Percentiles rank a stretch among this genome's conserved stretches.
These are phyloP conservation scores for Blastobotrys capitulatus DNA, from an alignment of 1,139 yeast species.

Conservation along the genomic window DNA sequence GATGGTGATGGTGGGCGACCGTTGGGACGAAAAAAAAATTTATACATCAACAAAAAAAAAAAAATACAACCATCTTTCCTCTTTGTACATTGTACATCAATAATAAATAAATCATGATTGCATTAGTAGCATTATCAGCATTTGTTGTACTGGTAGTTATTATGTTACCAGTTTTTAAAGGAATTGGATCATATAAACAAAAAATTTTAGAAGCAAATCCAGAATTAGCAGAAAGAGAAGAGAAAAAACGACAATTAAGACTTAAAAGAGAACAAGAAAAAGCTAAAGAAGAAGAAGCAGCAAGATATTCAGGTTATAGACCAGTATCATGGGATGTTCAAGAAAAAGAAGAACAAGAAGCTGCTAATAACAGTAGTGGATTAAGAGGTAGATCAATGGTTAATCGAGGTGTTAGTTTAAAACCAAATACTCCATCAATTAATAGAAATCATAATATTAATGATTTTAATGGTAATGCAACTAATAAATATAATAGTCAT, in stretches of 20 bases:
- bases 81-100: neutral
- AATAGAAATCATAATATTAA: neutral
- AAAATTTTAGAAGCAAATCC: slow-evolving; percentile 8
- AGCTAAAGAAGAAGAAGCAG: slow-evolving; percentile 4
- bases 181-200: slow-evolving; percentile 16
- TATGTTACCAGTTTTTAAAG: slow-evolving; percentile 15
- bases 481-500: slow-evolving; percentile 14
- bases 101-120: too few relatives aligned
- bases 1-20: too few relatives aligned
- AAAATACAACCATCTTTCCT: neutral
- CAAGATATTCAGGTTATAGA: slow-evolving; percentile 5
- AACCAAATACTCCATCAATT: neutral
- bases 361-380: neutral
- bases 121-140: neutral
- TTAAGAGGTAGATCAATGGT: neutral
- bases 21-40: neutral
- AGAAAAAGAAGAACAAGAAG: neutral
- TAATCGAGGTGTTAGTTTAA: slow-evolving; percentile 5
- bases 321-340: slow-evolving; percentile 10
- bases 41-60: neutral
- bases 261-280: slow-evolving; percentile 8
- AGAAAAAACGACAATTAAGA: slow-evolving; percentile 6
- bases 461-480: slow-evolving; percentile 4
- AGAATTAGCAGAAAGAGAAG: slow-evolving; percentile 8
- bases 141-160: slow-evolving; percentile 9